Conservation (phyloP, 2,329 filamentous ascomycete species). For the Fusarium sp. region DNA sequence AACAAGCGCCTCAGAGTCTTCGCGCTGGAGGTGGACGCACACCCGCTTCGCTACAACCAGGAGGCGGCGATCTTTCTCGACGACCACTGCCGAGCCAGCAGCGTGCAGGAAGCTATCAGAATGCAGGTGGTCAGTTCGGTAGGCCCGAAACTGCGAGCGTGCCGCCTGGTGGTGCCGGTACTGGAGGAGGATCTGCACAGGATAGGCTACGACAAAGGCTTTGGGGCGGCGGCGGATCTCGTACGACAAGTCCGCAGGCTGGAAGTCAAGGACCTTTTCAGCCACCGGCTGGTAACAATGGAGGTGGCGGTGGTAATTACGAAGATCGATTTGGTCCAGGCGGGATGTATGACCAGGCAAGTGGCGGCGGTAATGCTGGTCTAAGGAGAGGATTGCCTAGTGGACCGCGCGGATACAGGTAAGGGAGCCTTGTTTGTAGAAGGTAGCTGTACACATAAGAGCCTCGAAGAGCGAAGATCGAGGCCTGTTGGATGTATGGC, state of each 20-base stretch:
- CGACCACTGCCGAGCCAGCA: slow-evolving; percentile 50
- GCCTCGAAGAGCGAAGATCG: not conserved
- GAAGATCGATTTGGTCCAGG: slow-evolving; percentile 61
- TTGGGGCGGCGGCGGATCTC: slow-evolving; percentile 70
- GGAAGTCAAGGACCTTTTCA: slow-evolving; percentile 58
- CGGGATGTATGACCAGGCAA: slow-evolving; percentile 57
- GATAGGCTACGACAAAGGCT: slow-evolving; percentile 84
- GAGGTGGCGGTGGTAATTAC: slow-evolving; percentile 52
- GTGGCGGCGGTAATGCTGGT: slow-evolving; percentile 47
- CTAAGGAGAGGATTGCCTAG: slow-evolving; percentile 56
- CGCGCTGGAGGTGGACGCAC: slow-evolving; percentile 55
- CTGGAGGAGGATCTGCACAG: slow-evolving; percentile 70
- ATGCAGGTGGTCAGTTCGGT: slow-evolving; percentile 36
- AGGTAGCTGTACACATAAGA: not conserved
- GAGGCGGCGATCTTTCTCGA: slow-evolving; percentile 50
- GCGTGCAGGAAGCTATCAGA: slow-evolving; percentile 76
- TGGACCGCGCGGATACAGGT: slow-evolving; percentile 57
- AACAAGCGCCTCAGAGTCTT: slow-evolving; percentile 57
- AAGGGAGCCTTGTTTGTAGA: slow-evolving; percentile 4
- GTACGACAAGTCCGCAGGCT: slow-evolving; percentile 64
- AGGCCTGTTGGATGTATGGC: slow-evolving; percentile 22
- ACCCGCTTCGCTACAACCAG: slow-evolving; percentile 45
- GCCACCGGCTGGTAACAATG: slow-evolving; percentile 52
- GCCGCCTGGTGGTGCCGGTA: slow-evolving; percentile 46
- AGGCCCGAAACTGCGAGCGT: slow-evolving; percentile 42